Evolutionary conservation across 2,329 filamentous ascomycete genomes (phyloP), one percentile per base, ranked within the genome.

Genomic region (Paramyrothecium sp.): DNA sequence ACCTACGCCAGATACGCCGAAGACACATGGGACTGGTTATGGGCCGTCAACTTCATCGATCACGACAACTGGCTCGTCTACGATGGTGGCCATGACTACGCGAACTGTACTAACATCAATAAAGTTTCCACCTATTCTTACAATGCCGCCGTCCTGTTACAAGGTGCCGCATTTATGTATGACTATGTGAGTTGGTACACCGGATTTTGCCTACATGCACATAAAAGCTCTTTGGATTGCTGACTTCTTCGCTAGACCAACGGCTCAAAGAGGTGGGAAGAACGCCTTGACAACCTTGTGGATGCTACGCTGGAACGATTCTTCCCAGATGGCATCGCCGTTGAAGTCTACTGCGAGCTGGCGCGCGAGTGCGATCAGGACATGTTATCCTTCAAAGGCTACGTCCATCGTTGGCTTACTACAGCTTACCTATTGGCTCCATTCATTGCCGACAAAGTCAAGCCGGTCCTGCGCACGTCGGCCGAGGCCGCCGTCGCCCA

Each of bases 351-450:
- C 13, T 94, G 90, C 73, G 89, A 92, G 63, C 65, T 67, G 34
- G 64, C 69, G 26, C 74, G 79, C 3, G 73, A 67, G 21, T 94
- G 91, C 76, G 87, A 87, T 57, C 79, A 83, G 51, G 91, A 94
- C 65, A 89, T 92, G 78, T 73, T 84, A 58, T 84, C 85, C 2
- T 92, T 89, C 81, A 91, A 91, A 72, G 88, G 88, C 44, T 87
- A 88, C 57, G 76, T 90, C 19, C 80, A 86, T 63, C 82, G 86
- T 46, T 90, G 87, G 85, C 76, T 91, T 63, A 78, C 83, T 3
- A 78, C 81, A 21, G 79, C 83, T 1, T 81, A 84, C 2, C 79
- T 88, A 62, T 56, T 91, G n/a, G 87, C 85, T 0, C 88, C 89
- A 0, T 80, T 79, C 50, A 86, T 83, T 1, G 72, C 72, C 46